These are phyloP conservation scores for Moniliella sp. DNA, from an alignment of 1,284 basidiomycete genomes.

Conservation along the genomic window DNA sequence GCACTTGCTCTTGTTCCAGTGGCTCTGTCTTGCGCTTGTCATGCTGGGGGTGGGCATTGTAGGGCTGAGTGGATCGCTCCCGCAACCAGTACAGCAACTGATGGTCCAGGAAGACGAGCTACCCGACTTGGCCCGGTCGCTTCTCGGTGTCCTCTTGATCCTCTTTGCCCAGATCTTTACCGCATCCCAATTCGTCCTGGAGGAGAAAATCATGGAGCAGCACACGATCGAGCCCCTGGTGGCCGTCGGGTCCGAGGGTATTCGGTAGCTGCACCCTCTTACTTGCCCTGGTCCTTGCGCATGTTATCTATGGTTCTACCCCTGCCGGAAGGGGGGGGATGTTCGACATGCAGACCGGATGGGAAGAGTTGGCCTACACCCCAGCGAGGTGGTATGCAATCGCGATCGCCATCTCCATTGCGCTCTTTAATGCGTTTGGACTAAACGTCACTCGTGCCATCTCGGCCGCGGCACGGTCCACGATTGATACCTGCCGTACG, in stretches of 20 bases:
- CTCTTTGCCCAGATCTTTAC: constrained; percentile 91
- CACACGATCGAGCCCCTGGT: constrained; percentile 73
- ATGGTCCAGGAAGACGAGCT: constrained; percentile 16
- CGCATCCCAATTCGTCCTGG: constrained; percentile 69
- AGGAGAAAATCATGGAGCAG: constrained; percentile 63
- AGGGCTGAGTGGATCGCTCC: constrained; percentile 54
- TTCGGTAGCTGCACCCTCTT: constrained; percentile 65
- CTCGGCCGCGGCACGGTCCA: constrained; percentile 35
- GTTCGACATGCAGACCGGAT: constrained; percentile 76
- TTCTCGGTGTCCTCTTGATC: constrained; percentile 58
- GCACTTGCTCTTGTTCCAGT: constrained; percentile 38
- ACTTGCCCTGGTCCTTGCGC: constrained; percentile 50
- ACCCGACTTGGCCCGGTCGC: constrained; percentile 15
- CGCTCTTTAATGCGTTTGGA: constrained; percentile 86
- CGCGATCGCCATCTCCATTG: constrained; percentile 44
- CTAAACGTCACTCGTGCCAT: constrained; percentile 55
- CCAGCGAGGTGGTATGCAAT: constrained; percentile 56
- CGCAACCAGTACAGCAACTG: too few relatives aligned
- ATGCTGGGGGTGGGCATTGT: constrained; percentile 68
- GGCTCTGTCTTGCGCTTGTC: constrained; percentile 71
- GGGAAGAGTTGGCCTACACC: constrained; percentile 63
- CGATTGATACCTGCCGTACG: constrained; percentile 88
- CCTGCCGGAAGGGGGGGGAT: constrained; percentile 48
- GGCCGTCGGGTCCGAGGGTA: constrained; percentile 79
- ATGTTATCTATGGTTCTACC: constrained; percentile 38